Conservation (phyloP, 345 rosid species). For the Arabidopsis thaliana region TAIR10.1 NC_003076.8:9584001-9584500, state of each 20-base stretch:
- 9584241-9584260: conserved; percentile 37
- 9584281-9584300: conserved; percentile 31
- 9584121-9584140: background rate
- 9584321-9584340: conserved; percentile 47
- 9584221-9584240: conserved; percentile 6
- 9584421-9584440: conserved; percentile 41
- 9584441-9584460: conserved; percentile 39
- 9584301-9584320: conserved; percentile 39
- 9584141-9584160: background rate
- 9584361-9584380: conserved; percentile 57
- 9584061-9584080: background rate
- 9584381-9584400: conserved; percentile 46
- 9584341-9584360: conserved; percentile 51
- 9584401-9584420: conserved; percentile 32
- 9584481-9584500: conserved; percentile 23
- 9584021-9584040: too few relatives aligned
- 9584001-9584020: too few relatives aligned
- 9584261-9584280: conserved; percentile 26
- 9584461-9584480: conserved; percentile 26
- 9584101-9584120: background rate
- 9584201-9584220: background rate
- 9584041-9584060: too few relatives aligned
- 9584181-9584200: background rate
- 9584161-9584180: conserved; percentile 5
- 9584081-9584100: background rate